phyloP scores from a whole-genome alignment of 2,329 filamentous ascomycete species.

The Beauveria rudraprayagi region DNA sequence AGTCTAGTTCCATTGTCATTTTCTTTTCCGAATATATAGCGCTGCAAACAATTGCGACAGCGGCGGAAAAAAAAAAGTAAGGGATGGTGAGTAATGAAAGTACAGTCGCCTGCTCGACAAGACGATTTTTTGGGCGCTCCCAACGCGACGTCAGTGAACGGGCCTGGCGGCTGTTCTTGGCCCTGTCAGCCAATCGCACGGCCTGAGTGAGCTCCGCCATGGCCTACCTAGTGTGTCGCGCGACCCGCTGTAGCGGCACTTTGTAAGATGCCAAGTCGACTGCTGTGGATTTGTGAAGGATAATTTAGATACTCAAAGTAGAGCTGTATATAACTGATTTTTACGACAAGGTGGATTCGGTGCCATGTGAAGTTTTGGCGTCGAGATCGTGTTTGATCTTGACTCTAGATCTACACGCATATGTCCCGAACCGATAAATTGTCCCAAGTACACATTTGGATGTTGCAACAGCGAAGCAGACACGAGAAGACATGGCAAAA shows the following conservation, averaged over 20 bases:
- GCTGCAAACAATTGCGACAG: neutral
- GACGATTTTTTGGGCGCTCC: neutral
- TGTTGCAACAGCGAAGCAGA: too few species aligned
- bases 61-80: neutral
- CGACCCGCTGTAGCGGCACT: neutral
- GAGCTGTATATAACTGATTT: neutral
- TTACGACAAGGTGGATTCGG: accelerated
- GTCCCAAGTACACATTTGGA: too few species aligned
- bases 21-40: neutral
- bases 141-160: conserved; percentile 8
- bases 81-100: neutral
- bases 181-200: neutral
- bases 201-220: neutral
- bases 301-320: neutral
- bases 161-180: neutral
- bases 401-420: too few species aligned
- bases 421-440: too few species aligned
- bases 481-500: too few species aligned
- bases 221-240: neutral
- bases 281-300: too few species aligned
- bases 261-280: too few species aligned
- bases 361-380: too few species aligned
- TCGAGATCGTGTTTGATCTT: too few species aligned
- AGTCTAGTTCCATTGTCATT: conserved; percentile 41
- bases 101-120: neutral